Base-by-base conservation (phyloP, 1,284 basidiomycete species). In the Ustilago vetiveriae region DNA sequence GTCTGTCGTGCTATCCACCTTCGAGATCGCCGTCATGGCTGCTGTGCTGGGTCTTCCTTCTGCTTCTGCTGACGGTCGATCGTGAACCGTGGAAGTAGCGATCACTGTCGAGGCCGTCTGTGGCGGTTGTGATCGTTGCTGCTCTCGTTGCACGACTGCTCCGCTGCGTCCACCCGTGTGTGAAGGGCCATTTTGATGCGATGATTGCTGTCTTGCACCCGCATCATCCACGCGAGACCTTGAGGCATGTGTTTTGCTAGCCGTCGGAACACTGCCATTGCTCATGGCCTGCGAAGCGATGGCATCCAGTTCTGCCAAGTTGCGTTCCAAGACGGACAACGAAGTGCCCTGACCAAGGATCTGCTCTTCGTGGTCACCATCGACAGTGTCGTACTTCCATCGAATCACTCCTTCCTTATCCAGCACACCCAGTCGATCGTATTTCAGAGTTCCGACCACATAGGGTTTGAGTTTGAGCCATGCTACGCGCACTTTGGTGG, bases 401-500 rank as follows among this genome's bases (percentile, higher is more conserved):
- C 52, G 43, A 16, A 78, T 64, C 17, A 62, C 58, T 7, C 76
- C 76, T 33, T 79, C 68, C 6, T 22, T 45, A 23, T 65, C 59
- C 9, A 48, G 39, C 14, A 74, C 67, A 16, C 59, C 41, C 68
- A 72, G 64, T 6, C 77, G 68, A 35, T 72, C 58, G 54, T 67
- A 72, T 48, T 65, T 68, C 48, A 67, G 62, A n/a, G 48, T 66
- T 7, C 76, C 77, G 10, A 74, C 52, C 22, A 76, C 64, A 42
- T 76, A 78, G 1, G 77, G 77, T 42, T 64, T 67, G 30, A 75
- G 51, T 38, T 66, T 65, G 26, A 79, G 51, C 72, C 74, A 79
- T 11, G 74, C 72, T 0, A 79, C 75, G 8, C 77, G 59, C 38
- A 79, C 58, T 21, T 68, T 66, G 22, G 75, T 79, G n/a, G 77